phyloP scores from a whole-genome alignment of 306 rosid genomes.

The Ceratonia siliqua region DNA sequence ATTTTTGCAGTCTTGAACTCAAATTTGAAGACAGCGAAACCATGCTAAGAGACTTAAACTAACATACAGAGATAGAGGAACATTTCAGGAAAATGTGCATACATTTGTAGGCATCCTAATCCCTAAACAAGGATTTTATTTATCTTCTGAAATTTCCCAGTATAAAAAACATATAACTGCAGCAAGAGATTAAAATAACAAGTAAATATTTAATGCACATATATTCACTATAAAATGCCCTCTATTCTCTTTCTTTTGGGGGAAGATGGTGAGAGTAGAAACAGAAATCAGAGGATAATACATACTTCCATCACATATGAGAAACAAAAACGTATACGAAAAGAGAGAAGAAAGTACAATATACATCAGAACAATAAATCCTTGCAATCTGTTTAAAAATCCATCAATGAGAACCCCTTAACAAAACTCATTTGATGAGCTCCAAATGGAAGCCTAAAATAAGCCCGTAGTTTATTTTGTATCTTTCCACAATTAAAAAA shows the following conservation, averaged over 20 bases:
- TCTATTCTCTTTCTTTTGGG: background rate
- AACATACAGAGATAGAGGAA: constrained; percentile 4
- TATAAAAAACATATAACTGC: background rate
- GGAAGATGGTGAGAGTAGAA: background rate
- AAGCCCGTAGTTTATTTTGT: background rate
- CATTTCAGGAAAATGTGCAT: constrained; percentile 4
- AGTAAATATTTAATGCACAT: background rate
- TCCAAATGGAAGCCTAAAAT: background rate
- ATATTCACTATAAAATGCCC: background rate
- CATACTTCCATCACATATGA: background rate
- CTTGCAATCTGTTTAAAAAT: background rate
- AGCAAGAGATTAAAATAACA: background rate
- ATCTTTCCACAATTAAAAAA: background rate
- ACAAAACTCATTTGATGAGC: background rate
- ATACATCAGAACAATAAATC: background rate
- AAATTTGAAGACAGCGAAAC: constrained; percentile 20
- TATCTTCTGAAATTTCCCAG: background rate
- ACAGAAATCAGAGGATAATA: background rate
- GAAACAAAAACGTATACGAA: background rate
- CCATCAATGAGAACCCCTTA: background rate
- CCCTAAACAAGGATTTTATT: background rate
- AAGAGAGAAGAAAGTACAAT: background rate
- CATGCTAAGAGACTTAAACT: constrained; percentile 1
- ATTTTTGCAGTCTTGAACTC: background rate
- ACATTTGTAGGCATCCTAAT: constrained; percentile 6